phyloP scores from a whole-genome alignment of 345 rosid genomes.

The Tarenaya hassleriana region DNA sequence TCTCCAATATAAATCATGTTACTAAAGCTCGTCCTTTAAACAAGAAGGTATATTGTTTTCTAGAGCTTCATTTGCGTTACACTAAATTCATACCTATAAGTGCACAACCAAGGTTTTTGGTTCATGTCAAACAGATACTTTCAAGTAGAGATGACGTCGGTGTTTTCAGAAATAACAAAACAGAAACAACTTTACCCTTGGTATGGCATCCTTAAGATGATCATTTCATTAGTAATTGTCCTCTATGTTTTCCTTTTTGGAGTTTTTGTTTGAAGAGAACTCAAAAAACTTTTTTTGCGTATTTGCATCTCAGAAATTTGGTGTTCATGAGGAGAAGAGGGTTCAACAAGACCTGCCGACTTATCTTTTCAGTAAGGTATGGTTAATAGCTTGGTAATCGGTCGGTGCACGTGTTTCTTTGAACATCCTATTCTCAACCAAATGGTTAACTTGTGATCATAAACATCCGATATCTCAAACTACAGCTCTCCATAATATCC shows the following conservation, averaged over 20 bases:
- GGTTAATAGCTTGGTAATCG: background rate
- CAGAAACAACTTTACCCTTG: slow-evolving; percentile 69
- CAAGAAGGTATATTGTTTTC: slow-evolving; percentile 52
- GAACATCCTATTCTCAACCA: background rate
- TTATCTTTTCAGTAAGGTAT: slow-evolving; percentile 90
- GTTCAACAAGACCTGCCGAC: slow-evolving; percentile 53
- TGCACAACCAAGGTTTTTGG: too few species aligned
- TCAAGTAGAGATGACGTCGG: slow-evolving; percentile 81
- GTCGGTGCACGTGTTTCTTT: background rate
- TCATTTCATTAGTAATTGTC: slow-evolving; percentile 1
- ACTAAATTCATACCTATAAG: too few species aligned
- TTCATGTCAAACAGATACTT: slow-evolving; percentile 50
- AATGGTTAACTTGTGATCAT: background rate
- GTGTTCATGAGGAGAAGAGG: slow-evolving; percentile 54
- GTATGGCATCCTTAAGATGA: slow-evolving; percentile 30
- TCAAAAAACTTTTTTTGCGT: slow-evolving; percentile 2
- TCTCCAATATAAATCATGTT: slow-evolving; percentile 25
- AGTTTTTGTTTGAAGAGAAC: slow-evolving; percentile 16
- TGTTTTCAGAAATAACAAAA: slow-evolving; percentile 57
- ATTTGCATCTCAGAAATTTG: slow-evolving; percentile 55
- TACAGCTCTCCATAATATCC: slow-evolving; percentile 59
- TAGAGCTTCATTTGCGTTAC: background rate
- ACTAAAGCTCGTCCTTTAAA: slow-evolving; percentile 65
- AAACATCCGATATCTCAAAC: slow-evolving; percentile 9
- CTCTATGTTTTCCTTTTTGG: background rate